A percentile compares a stretch with the other conserved stretches of the same genome.
Evolutionary conservation across 2,329 filamentous ascomycete species (phyloP).

Genomic region (Pseudofabraea citricarpa): DNA sequence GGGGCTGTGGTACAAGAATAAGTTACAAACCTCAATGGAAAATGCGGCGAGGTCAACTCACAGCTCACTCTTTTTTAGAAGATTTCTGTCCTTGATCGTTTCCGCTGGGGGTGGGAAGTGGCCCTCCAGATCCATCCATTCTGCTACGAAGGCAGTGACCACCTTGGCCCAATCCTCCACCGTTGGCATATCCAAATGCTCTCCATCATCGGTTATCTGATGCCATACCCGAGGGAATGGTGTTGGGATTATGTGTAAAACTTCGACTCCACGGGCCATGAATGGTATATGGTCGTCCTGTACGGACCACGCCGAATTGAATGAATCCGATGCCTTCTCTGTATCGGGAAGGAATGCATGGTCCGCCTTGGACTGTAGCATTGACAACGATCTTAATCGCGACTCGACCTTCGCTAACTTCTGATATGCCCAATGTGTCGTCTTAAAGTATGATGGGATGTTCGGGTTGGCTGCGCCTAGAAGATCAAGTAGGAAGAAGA

Average conservation of each 20-base stretch:
- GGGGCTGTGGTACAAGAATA: constrained; percentile 9
- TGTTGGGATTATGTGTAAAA: constrained; percentile 82
- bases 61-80: constrained; percentile 22
- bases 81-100: constrained; percentile 13
- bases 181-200: constrained; percentile 74
- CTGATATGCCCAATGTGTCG: constrained; percentile 90
- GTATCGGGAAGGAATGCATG: constrained; percentile 63
- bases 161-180: constrained; percentile 86
- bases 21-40: constrained; percentile 9
- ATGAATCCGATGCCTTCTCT: constrained; percentile 44
- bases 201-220: constrained; percentile 73
- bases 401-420: constrained; percentile 69
- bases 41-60: constrained; percentile 21
- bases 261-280: constrained; percentile 76
- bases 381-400: constrained; percentile 61
- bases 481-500: constrained; percentile 90
- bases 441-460: constrained; percentile 82
- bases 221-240: constrained; percentile 89
- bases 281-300: constrained; percentile 93
- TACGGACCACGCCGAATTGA: constrained; percentile 50
- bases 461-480: constrained; percentile 65
- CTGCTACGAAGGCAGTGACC: constrained; percentile 75
- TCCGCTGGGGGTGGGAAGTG: constrained; percentile 18
- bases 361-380: constrained; percentile 57
- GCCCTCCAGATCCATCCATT: constrained; percentile 78